These are phyloP conservation scores for Podila verticillata DNA, from an alignment of 192 early-diverging fungal genomes.

Conservation along the genomic window DNA sequence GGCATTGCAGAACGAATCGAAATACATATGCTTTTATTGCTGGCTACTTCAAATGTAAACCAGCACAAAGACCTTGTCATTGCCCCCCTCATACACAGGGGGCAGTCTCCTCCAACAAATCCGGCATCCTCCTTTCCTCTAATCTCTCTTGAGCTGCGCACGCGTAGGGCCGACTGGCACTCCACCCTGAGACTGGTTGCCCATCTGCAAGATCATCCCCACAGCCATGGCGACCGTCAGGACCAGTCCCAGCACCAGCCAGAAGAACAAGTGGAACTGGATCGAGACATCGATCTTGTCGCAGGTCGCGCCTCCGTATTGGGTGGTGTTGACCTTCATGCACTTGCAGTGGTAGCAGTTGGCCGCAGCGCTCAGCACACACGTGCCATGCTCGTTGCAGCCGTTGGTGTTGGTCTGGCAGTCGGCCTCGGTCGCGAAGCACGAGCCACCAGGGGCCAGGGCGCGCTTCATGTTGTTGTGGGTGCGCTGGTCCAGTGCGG, in stretches of 20 bases:
- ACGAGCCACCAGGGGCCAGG: slow-evolving; percentile 13
- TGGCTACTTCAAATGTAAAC: too few species aligned
- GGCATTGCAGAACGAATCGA: neutral
- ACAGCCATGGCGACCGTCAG: slow-evolving; percentile 23
- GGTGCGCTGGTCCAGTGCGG: neutral
- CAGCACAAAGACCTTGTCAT: too few species aligned
- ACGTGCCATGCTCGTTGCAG: slow-evolving; percentile 26
- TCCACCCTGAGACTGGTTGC: slow-evolving; percentile 34
- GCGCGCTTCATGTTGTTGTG: slow-evolving; percentile 18
- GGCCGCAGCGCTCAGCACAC: slow-evolving; percentile 29
- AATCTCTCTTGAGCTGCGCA: slow-evolving; percentile 45
- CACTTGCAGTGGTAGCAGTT: slow-evolving; percentile 52
- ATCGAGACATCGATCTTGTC: slow-evolving; percentile 45
- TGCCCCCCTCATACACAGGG: too few species aligned
- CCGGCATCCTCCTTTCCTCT: slow-evolving; percentile 3
- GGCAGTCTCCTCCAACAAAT: too few species aligned
- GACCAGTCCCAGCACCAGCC: slow-evolving; percentile 31
- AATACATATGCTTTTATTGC: too few species aligned
- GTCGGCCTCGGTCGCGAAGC: slow-evolving; percentile 24
- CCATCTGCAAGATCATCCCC: slow-evolving; percentile 43
- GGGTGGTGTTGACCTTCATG: slow-evolving; percentile 34
- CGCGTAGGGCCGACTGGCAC: slow-evolving; percentile 49
- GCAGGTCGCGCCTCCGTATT: slow-evolving; percentile 28
- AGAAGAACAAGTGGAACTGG: slow-evolving; percentile 50
- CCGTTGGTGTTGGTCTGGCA: slow-evolving; percentile 40